These are phyloP conservation scores for Penicillium frequentans DNA, from an alignment of 2,329 filamentous ascomycete species.

Conservation along the genomic window DNA sequence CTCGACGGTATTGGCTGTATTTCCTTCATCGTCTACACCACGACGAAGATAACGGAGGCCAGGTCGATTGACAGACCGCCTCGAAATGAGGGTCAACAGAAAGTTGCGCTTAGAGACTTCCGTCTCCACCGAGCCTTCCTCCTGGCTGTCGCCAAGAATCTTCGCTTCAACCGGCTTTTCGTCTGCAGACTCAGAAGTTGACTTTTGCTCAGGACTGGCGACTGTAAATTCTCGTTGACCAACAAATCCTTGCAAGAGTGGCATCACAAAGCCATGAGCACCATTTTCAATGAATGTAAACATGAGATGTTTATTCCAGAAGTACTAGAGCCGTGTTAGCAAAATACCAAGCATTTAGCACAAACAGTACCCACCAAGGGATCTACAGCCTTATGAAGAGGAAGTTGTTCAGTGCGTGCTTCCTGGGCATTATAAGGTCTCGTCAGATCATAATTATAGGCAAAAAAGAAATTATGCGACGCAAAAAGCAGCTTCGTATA, in stretches of 20 bases:
- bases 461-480: slow-evolving; percentile 87
- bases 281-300: slow-evolving; percentile 72
- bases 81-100: slow-evolving; percentile 86
- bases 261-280: slow-evolving; percentile 70
- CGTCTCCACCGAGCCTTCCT: slow-evolving; percentile 28
- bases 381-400: slow-evolving; percentile 73
- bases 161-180: slow-evolving; percentile 26
- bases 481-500: slow-evolving; percentile 84
- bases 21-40: slow-evolving; percentile 85
- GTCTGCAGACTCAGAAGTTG: slow-evolving; percentile 3
- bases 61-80: slow-evolving; percentile 80
- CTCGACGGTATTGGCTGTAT: slow-evolving; percentile 87
- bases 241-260: slow-evolving; percentile 91
- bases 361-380: slow-evolving; percentile 49
- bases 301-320: slow-evolving; percentile 84
- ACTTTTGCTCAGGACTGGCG: slow-evolving; percentile 44
- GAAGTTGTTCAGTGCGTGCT: slow-evolving; percentile 48
- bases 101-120: slow-evolving; percentile 51
- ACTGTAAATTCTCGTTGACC: slow-evolving; percentile 81
- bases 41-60: slow-evolving; percentile 87
- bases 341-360: background rate
- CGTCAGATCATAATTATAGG: slow-evolving; percentile 92
- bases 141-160: slow-evolving; percentile 46
- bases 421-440: slow-evolving; percentile 54
- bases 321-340: slow-evolving; percentile 57